Base-by-base conservation (phyloP, 1,139 yeast species). In the Lodderomyces theae region DNA sequence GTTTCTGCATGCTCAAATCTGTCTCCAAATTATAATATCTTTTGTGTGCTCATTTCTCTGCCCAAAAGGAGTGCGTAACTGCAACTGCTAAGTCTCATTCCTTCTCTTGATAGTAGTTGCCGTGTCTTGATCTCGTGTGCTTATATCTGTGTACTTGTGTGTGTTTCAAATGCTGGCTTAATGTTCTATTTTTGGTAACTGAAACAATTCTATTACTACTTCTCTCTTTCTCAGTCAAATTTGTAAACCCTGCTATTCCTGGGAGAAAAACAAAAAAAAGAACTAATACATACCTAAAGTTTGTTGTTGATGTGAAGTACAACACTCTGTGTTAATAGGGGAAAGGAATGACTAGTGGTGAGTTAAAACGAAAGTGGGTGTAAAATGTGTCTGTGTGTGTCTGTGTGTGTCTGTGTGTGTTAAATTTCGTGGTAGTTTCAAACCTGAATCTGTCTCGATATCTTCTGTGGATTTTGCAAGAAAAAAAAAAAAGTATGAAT, bases 261-360 rank as follows among this genome's bases (percentile, higher is more conserved):
- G n/a, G n/a, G n/a, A n/a, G n/a, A n/a, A n/a, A n/a, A n/a, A n/a
- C n/a, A n/a, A n/a, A n/a, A n/a, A n/a, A n/a, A n/a, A n/a, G n/a
- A n/a, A n/a, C 12, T 31, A 18, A 13, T 32, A 32, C 35, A 32
- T 32, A 32, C 35, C 35, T 32, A 7, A 19, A 32, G 35, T 32
- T 32, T 12, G 25, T 32, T 19, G 9, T 31, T 30, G 16, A 13
- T 26, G 21, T 19, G 22, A 19, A n/a, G n/a, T 19, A 5, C 8
- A 19, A 19, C 22, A 19, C 22, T 19, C 22, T 19, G 8, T 19
- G 8, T 19, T 19, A 19, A 19, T 19, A 19, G 8, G 7, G 5
- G 22, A 29, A 39, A 28, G 7, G 34, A 29, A 18, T 17, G 24
- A 23, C 31, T 28, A 28, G 28, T 16, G 18, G 33, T 25, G 34